Percentiles rank a stretch among this genome's conserved stretches.
phyloP scores from a whole-genome alignment of 75 land plant genomes.

The Sequoiadendron giganteum region DNA sequence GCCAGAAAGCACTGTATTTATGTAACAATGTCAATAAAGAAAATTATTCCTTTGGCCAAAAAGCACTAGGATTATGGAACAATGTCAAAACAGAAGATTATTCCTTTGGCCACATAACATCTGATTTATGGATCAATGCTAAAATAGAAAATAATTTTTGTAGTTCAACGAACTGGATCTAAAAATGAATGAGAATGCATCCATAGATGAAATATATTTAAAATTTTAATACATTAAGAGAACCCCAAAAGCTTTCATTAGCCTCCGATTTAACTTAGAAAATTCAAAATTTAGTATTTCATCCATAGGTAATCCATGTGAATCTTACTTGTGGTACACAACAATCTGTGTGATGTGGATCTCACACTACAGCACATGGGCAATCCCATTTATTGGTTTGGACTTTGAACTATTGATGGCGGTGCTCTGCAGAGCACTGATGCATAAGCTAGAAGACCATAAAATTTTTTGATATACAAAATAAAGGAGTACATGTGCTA shows the following conservation, averaged over 20 bases:
- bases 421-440: slow-evolving; percentile 57
- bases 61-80: too few species aligned
- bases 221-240: not conserved
- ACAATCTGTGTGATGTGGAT: slow-evolving; percentile 84
- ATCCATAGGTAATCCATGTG: not conserved
- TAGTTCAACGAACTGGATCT: too few species aligned
- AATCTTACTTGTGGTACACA: slow-evolving; percentile 74
- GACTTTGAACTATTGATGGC: slow-evolving; percentile 30
- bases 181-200: too few species aligned
- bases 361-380: slow-evolving; percentile 60
- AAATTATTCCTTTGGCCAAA: too few species aligned
- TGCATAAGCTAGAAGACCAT: not conserved
- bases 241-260: not conserved
- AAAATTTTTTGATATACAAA: not conserved
- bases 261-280: not conserved
- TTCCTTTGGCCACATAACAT: too few species aligned
- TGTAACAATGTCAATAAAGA: too few species aligned
- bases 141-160: too few species aligned
- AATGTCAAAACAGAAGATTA: too few species aligned
- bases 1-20: too few species aligned
- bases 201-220: not conserved
- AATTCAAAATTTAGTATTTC: not conserved
- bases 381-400: slow-evolving; percentile 79
- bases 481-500: not conserved
- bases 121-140: too few species aligned